Conservation (phyloP, 495 filamentous ascomycete genomes). For the Durotheca rogersii region DNA sequence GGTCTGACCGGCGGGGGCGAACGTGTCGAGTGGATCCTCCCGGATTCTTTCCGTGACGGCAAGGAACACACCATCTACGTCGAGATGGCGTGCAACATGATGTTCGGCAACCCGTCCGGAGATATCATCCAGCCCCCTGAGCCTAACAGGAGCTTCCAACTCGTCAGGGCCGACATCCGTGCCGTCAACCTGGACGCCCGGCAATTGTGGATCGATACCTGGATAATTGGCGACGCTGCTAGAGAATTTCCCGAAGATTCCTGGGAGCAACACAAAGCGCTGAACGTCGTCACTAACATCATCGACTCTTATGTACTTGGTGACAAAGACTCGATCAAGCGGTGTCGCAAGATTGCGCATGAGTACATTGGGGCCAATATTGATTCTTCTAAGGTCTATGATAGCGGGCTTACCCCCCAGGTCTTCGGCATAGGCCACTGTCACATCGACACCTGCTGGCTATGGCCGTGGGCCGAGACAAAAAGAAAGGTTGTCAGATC, state of each 20-base stretch:
- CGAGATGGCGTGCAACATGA: slow-evolving; percentile 97
- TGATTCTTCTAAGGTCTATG: slow-evolving; percentile 81
- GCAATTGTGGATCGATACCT: slow-evolving; percentile 84
- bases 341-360: slow-evolving; percentile 77
- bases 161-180: slow-evolving; percentile 80
- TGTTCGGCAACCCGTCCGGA: slow-evolving; percentile 91
- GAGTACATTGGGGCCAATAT: slow-evolving; percentile 79
- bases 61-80: slow-evolving; percentile 87
- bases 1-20: slow-evolving; percentile 92
- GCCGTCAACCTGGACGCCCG: slow-evolving; percentile 84
- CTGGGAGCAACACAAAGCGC: slow-evolving; percentile 83
- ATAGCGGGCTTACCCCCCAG: slow-evolving; percentile 66
- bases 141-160: slow-evolving; percentile 74
- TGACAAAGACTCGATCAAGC: slow-evolving; percentile 71
- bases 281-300: slow-evolving; percentile 79
- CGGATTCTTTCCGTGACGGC: slow-evolving; percentile 75
- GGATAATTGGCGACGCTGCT: slow-evolving; percentile 89
- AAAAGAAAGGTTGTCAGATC: slow-evolving; percentile 95
- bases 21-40: slow-evolving; percentile 85
- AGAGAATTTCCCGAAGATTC: slow-evolving; percentile 76
- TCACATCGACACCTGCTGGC: slow-evolving; percentile 96
- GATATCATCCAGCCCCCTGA: slow-evolving; percentile 87
- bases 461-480: slow-evolving; percentile 99
- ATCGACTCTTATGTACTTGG: slow-evolving; percentile 86
- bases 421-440: slow-evolving; percentile 93